Base-by-base conservation (phyloP, 768 basidiomycete genomes). In the Kwoniella sp. region DNA sequence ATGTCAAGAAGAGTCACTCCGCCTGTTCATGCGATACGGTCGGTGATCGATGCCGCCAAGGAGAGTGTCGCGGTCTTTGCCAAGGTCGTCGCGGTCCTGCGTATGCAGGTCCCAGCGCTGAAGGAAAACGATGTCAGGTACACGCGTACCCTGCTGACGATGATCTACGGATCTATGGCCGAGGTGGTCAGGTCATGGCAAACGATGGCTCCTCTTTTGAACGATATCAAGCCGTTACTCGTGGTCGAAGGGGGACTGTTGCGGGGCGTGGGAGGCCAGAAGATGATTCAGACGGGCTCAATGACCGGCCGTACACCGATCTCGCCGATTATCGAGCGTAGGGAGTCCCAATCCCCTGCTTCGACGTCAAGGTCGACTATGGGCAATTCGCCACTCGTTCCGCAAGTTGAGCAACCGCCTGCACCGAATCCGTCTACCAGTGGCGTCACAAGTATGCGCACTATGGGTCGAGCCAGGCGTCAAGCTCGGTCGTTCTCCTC, bases 401-500 rank as follows among this genome's bases (percentile, higher is more conserved):
- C 57, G 63, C 59, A 44, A 31, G 49, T 49, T 11, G 50, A 59
- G 19, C 42, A 53, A 37, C 45, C 58, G 15, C 49, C 79, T 80
- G 54, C 74, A 73, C 22, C 82, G 83, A 23, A 84, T 80, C 47
- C 52, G 0, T 48, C 46, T 9, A 15, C 33, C 6, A 22, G 20
- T 36, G 46, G 22, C 33, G 42, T 33, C 17, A 29, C n/a, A 17
- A 45, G 50, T 25, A 26, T 52, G 42, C 19, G 45, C 38, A 33
- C 50, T 25, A 45, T 45, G 36, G 59, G 58, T 10, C 60, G 63
- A 42, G 80, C 82, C 20, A 79, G 90, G 37, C 80, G 91, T 31
- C 87, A 93, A 71, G 91, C 88, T 5, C 91, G 91, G n/a, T 93
- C 91, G 3, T 96, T 93, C 76, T 93, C 91, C 56, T 84, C 80